Conservation (phyloP, 129 eudicot genomes). For the Helianthus tuberosus region DNA sequence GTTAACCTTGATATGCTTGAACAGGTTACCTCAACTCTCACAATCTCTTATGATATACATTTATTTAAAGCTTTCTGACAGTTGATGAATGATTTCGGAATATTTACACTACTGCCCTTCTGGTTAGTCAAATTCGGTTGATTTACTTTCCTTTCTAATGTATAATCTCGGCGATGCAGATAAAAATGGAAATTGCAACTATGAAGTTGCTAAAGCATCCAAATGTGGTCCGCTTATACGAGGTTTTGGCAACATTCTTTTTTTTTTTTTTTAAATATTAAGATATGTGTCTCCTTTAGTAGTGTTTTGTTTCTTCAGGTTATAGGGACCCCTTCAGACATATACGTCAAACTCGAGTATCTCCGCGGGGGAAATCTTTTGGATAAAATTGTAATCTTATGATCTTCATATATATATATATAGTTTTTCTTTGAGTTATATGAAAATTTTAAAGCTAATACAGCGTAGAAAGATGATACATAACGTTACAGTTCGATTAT, state of each 20-base stretch:
- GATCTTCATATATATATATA: neutral
- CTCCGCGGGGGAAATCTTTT: conserved; percentile 97
- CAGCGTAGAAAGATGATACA: no score
- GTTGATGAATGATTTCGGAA: neutral
- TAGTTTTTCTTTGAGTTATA: neutral
- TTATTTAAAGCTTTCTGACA: neutral
- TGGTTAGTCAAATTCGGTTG: conserved; percentile 8
- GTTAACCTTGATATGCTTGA: conserved; percentile 91
- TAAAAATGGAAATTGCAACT: conserved; percentile 89
- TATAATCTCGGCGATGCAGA: conserved; percentile 48
- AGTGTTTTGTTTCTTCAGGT: conserved; percentile 54
- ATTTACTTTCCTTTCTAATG: conserved; percentile 21
- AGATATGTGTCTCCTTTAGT: conserved; percentile 1
- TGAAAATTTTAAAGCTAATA: neutral
- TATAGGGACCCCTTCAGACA: conserved; percentile 71
- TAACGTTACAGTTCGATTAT: conserved; percentile 19
- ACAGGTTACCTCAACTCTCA: conserved; percentile 49
- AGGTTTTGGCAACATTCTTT: conserved; percentile 42
- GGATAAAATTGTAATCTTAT: conserved; percentile 86
- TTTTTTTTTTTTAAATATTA: neutral
- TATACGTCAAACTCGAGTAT: conserved; percentile 80
- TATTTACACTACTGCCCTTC: no score
- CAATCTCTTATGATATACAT: no score
- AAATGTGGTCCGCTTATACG: conserved; percentile 73
- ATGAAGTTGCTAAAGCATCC: conserved; percentile 97